Conservation (phyloP, 2,329 filamentous ascomycete species). For the Nemania diffusa region DNA sequence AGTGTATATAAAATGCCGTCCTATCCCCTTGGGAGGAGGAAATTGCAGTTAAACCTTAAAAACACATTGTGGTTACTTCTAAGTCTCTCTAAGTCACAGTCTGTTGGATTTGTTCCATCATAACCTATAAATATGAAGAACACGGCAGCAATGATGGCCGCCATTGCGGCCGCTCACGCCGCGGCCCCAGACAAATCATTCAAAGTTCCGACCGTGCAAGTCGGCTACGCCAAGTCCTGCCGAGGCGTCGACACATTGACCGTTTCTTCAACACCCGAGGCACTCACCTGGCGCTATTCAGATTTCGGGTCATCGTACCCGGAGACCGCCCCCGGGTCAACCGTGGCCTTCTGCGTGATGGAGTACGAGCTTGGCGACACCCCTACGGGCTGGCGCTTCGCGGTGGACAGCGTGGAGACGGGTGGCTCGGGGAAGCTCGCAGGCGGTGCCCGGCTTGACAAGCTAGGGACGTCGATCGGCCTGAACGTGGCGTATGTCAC, state of each 20-base stretch:
- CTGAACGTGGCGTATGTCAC: constrained; percentile 11
- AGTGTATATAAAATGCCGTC: not conserved
- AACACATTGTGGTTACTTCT: not conserved
- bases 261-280: constrained; percentile 13
- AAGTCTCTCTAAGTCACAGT: not conserved
- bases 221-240: constrained; percentile 11
- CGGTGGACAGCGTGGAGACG: constrained; percentile 10
- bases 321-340: not conserved
- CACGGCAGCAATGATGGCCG: not conserved
- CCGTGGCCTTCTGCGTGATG: constrained; percentile 13
- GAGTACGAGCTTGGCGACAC: not conserved
- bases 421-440: constrained; percentile 4
- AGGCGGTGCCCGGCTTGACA: not conserved
- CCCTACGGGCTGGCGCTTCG: constrained; percentile 16
- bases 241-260: constrained; percentile 15
- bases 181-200: constrained; percentile 14
- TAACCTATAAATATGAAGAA: constrained; percentile 8
- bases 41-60: not conserved
- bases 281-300: constrained; percentile 20
- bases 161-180: constrained; percentile 1
- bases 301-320: constrained; percentile 13
- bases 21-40: not conserved
- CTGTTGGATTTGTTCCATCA: not conserved
- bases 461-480: not conserved
- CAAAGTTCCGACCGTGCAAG: constrained; percentile 1